phyloP scores from a whole-genome alignment of 1,139 yeast genomes.

The Candida sojae region DNA sequence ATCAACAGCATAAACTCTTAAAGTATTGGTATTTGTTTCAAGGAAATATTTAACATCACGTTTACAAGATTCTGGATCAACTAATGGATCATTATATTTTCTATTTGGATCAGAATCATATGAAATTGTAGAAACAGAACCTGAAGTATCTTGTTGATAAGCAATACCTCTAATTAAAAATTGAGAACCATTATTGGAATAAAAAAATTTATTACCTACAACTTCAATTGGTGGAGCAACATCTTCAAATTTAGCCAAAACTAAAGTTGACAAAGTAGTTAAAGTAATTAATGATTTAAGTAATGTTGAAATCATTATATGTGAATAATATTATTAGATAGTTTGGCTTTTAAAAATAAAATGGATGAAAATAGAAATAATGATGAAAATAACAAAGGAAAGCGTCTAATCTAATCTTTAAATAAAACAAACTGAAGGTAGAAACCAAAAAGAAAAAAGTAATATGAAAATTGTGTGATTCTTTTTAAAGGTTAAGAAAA shows the following conservation, averaged over 20 bases:
- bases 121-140: conserved; percentile 31
- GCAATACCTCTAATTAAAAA: conserved; percentile 81
- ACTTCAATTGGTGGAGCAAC: conserved; percentile 51
- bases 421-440: too few relatives aligned
- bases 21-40: conserved; percentile 73
- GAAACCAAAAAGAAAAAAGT: too few relatives aligned
- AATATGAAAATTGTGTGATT: too few relatives aligned
- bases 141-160: conserved; percentile 69
- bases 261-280: conserved; percentile 8
- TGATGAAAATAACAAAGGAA: background rate
- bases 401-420: background rate
- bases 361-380: background rate
- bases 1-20: conserved; percentile 73
- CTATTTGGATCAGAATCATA: conserved; percentile 16
- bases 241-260: conserved; percentile 12
- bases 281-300: conserved; percentile 4
- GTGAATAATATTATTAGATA: background rate
- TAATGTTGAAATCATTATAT: background rate
- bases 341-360: background rate
- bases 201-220: conserved; percentile 76
- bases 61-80: conserved; percentile 67
- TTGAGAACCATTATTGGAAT: conserved; percentile 75
- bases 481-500: background rate
- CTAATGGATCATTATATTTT: conserved; percentile 68
- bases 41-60: conserved; percentile 82